Base-by-base conservation (phyloP, 2,329 filamentous ascomycete genomes). In the Aspergillus fischeri region DNA sequence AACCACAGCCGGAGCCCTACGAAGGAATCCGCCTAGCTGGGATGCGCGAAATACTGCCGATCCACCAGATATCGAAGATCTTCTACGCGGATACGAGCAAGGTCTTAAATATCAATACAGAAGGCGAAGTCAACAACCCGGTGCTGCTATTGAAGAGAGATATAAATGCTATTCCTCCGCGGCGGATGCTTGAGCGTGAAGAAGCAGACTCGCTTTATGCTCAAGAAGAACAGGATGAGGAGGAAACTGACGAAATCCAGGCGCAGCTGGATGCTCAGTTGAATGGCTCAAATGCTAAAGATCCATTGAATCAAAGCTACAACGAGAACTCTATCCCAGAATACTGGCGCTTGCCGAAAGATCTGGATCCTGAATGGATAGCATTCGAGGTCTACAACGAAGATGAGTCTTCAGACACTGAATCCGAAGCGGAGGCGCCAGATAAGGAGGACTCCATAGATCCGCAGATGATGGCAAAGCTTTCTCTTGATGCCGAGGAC, bases 1-100 rank as follows among this genome's bases (percentile, higher is more conserved):
- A 83, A 55, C 70, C 77, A 2, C 80, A 83, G 51, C 83, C 83
- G 6, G 79, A 80, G 2, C 77, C 77, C 0, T 90, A 83, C 61
- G 86, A 87, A 60, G 86, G 83, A 49, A 79, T 90, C 32, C 60
- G 71, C 3, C 72, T 79, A 11, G 87, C 88, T 14, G 88, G 88
- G 1, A 82, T 90, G 28, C 79, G 87, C 49, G 86, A 89, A 63
- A 78, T 84, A 41, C 75, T 91, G 17, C 88, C 88, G 1, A 83
- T 90, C 21, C 86, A 90, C 67, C 83, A 90, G 66, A 83, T 96
- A 4, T 90, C 91, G 5, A 96, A 95, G 69, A 91, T 96, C 32
- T 96, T 96, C 74, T 97, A 96, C 67, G 91, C 92, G 1, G 90
- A 96, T 63, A 95, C 91, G 0, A 92, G 92, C 20, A 90, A 90